phyloP scores from a whole-genome alignment of 1,139 yeast species.

The Pichia kudriavzevii region DNA sequence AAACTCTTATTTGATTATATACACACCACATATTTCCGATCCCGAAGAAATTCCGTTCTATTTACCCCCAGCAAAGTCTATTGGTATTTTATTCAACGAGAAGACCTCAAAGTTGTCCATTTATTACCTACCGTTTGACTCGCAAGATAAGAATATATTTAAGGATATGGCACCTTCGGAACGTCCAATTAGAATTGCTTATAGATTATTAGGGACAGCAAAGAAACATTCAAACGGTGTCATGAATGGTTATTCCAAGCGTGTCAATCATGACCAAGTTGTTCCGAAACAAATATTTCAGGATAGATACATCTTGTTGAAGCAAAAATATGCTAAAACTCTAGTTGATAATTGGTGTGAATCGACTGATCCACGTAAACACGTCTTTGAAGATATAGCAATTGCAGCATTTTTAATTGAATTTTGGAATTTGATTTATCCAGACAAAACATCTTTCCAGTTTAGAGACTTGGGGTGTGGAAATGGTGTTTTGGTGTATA shows the following conservation, averaged over 20 bases:
- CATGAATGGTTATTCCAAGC: conserved; percentile 74
- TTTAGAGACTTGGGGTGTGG: conserved; percentile 95
- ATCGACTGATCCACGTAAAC: conserved; percentile 89
- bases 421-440: conserved; percentile 63
- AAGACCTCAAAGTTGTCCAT: conserved; percentile 45
- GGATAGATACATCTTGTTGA: conserved; percentile 69
- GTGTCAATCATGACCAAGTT: conserved; percentile 83
- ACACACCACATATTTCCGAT: conserved; percentile 61
- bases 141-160: conserved; percentile 27
- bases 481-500: conserved; percentile 77
- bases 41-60: conserved; percentile 77
- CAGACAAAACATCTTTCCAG: conserved; percentile 43
- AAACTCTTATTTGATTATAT: conserved; percentile 52
- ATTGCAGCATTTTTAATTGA: conserved; percentile 94
- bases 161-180: conserved; percentile 38
- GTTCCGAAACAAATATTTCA: conserved; percentile 81
- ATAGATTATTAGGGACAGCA: conserved; percentile 70
- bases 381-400: conserved; percentile 93
- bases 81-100: conserved; percentile 59
- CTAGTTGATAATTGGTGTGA: conserved; percentile 87
- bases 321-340: conserved; percentile 70
- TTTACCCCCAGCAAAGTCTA: conserved; percentile 73
- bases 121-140: conserved; percentile 66
- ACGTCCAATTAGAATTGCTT: conserved; percentile 74
- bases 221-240: conserved; percentile 78